phyloP scores from a whole-genome alignment of 164 flowering plant genomes.

The grape (Vitis vinifera) region ASM3070453v1 NC_081816.1:8811001-8811500 shows the following conservation, averaged over 20 bases:
- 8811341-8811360: neutral
- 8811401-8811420: neutral
- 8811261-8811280: neutral
- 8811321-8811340: neutral
- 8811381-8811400: neutral
- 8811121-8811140: no score
- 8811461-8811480: conserved; percentile 67
- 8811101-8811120: no score
- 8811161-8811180: neutral
- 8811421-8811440: conserved; percentile 89
- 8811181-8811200: neutral
- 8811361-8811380: conserved; percentile 1
- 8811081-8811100: no score
- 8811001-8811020: no score
- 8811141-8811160: no score
- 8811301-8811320: neutral
- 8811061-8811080: no score
- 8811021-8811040: no score
- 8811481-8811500: conserved; percentile 96
- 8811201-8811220: neutral
- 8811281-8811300: neutral
- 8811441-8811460: conserved; percentile 95
- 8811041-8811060: no score
- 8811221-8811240: neutral
- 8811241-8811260: neutral